Evolutionary conservation across 441 rosid genomes (phyloP).

Genomic region (Gossypium schwendimanii): DNA sequence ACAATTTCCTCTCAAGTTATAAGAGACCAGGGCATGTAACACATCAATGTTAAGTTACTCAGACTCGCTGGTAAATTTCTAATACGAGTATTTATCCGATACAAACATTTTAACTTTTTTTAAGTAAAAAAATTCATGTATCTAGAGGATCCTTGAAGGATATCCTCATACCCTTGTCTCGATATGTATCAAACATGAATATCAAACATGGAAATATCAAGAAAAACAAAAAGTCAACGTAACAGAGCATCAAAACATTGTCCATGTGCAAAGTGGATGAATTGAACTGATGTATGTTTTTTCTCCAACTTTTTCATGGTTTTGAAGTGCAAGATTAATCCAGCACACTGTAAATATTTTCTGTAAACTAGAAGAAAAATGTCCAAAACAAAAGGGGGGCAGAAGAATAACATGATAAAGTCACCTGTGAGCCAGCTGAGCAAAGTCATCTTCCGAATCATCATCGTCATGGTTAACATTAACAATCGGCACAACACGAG

Average conservation of each 20-base stretch:
- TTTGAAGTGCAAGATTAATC: neutral
- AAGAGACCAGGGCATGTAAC: neutral
- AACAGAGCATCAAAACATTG: neutral
- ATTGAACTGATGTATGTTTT: neutral
- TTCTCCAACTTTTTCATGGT: neutral
- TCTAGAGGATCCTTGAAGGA: neutral
- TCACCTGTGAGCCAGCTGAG: constrained; percentile 82
- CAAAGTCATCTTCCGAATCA: constrained; percentile 80
- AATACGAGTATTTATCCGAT: neutral
- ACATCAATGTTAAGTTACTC: neutral
- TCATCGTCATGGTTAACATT: constrained; percentile 71
- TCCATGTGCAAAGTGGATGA: neutral
- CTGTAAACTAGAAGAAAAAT: neutral
- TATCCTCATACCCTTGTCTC: neutral
- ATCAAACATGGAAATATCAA: neutral
- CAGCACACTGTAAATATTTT: neutral
- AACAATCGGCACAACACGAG: constrained; percentile 47
- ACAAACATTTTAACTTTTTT: neutral
- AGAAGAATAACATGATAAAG: neutral
- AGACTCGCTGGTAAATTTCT: neutral
- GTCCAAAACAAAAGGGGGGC: neutral
- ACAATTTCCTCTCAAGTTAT: neutral
- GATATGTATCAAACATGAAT: neutral
- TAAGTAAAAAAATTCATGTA: neutral
- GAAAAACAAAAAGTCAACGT: neutral